Conservation (phyloP, 1,284 basidiomycete genomes). For the Cystobasidiaceae sp. region DNA sequence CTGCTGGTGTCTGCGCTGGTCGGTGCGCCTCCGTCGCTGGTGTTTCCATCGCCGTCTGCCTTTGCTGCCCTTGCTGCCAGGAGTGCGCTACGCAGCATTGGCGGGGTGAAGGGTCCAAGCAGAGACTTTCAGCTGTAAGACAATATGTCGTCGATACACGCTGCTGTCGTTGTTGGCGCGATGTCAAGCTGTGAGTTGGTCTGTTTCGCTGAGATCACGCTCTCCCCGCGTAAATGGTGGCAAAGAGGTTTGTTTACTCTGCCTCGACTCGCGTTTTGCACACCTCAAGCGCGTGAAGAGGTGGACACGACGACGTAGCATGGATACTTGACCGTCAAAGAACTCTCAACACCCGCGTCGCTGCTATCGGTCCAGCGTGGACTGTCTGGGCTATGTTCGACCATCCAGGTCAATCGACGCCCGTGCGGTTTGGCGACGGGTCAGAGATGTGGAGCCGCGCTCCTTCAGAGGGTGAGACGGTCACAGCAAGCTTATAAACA, state of each 20-base stretch:
- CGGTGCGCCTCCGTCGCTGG: too few species aligned
- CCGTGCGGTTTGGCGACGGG: neutral
- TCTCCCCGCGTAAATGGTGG: too few species aligned
- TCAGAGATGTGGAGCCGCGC: neutral
- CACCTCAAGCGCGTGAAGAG: too few species aligned
- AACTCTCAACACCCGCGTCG: too few species aligned
- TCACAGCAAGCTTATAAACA: too few species aligned
- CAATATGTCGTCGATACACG: neutral
- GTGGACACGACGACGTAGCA: too few species aligned
- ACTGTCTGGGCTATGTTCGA: too few species aligned
- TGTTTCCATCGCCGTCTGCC: neutral
- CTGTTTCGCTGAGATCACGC: too few species aligned
- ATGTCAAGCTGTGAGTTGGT: too few species aligned
- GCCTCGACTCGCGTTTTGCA: constrained; percentile 9
- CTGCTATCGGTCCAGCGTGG: too few species aligned
- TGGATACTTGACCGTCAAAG: too few species aligned
- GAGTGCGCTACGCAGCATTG: constrained; percentile 26
- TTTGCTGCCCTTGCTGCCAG: constrained; percentile 23
- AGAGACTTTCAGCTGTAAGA: neutral
- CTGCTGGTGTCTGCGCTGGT: neutral
- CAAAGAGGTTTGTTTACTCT: constrained; percentile 16
- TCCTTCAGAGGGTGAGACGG: neutral
- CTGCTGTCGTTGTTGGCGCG: neutral
- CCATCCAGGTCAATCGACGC: neutral
- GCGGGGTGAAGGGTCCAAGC: neutral